Conservation (phyloP, 1,139 yeast species). For the Hyphopichia pseudoburtonii region DNA sequence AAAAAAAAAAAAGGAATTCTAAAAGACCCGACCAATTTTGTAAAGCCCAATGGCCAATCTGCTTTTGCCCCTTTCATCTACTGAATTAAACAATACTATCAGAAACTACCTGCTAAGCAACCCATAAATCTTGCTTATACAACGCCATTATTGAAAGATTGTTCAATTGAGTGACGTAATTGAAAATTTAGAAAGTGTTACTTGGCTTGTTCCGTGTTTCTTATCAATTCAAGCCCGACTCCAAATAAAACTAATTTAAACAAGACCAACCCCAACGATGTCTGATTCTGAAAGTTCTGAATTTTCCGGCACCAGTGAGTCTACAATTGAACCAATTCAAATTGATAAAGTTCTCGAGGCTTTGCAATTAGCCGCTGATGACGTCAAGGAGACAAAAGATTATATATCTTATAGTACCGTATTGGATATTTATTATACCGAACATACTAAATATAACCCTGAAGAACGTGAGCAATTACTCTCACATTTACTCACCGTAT, state of each 20-base stretch:
- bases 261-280: constrained; percentile 14
- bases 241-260: not conserved
- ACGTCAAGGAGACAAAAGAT: constrained; percentile 49
- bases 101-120: not conserved
- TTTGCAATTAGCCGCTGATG: constrained; percentile 35
- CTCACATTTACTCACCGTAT: constrained; percentile 34
- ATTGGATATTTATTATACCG: constrained; percentile 58
- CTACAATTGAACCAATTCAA: constrained; percentile 23
- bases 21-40: too few relatives aligned
- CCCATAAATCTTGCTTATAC: not conserved
- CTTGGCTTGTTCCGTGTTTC: too few relatives aligned
- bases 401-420: constrained; percentile 72
- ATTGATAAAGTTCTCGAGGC: constrained; percentile 28
- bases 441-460: constrained; percentile 44
- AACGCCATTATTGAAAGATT: too few relatives aligned
- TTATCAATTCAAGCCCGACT: too few relatives aligned
- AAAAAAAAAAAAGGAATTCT: not conserved
- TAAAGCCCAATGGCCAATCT: too few relatives aligned
- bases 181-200: too few relatives aligned
- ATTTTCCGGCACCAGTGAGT: constrained; percentile 19
- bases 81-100: not conserved
- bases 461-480: constrained; percentile 51
- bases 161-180: too few relatives aligned
- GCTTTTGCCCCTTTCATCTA: too few relatives aligned
- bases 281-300: constrained; percentile 19